Evolutionary conservation across 495 filamentous ascomycete species (phyloP).

Genomic region (Podospora bellae-mahoneyi): DNA sequence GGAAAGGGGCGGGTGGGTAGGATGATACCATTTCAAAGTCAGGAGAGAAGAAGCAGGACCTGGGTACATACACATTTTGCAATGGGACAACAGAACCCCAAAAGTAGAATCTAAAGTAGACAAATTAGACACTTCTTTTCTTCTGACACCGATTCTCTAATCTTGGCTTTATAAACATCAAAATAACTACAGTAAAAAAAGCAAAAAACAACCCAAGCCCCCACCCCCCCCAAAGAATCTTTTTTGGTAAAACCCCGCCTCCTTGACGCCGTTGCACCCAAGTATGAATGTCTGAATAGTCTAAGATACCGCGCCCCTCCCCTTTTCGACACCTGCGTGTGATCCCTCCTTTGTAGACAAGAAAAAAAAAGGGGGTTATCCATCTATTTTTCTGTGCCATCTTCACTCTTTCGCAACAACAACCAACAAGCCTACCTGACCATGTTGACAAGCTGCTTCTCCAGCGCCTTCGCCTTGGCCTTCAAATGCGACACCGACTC

Average conservation of each 20-base stretch:
- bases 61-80: background rate
- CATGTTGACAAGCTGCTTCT: constrained; percentile 49
- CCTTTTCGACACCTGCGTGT: background rate
- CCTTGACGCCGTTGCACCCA: constrained; percentile 33
- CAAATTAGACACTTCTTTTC: constrained; percentile 4
- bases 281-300: constrained; percentile 14
- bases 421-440: constrained; percentile 29
- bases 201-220: background rate
- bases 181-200: background rate
- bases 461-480: constrained; percentile 56
- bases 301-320: background rate
- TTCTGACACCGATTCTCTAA: constrained; percentile 4
- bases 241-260: constrained; percentile 4
- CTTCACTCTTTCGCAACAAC: background rate
- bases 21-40: background rate
- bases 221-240: background rate
- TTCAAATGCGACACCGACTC: constrained; percentile 82
- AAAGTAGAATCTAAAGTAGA: background rate
- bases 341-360: background rate
- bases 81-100: background rate
- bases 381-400: background rate
- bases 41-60: background rate
- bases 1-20: background rate
- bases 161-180: background rate
- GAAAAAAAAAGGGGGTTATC: background rate